Evolutionary conservation across 2,329 filamentous ascomycete genomes (phyloP).

Genomic region (Colletotrichum sidae): DNA sequence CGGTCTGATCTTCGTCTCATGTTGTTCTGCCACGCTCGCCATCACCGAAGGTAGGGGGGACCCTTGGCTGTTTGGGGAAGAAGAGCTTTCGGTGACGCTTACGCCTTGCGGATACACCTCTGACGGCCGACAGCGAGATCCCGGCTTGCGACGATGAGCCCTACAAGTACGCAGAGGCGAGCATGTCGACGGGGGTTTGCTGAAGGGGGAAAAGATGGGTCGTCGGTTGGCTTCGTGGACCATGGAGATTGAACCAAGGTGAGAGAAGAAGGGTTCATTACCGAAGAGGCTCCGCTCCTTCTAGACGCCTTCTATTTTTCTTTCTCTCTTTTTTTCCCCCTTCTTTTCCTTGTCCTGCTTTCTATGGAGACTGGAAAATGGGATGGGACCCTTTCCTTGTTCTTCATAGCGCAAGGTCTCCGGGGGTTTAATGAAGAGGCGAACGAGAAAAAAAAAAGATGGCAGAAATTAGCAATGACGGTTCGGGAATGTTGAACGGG

Average conservation of each 20-base stretch:
- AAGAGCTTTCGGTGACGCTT: not conserved
- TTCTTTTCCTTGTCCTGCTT: too few species aligned
- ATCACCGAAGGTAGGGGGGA: conserved; percentile 8
- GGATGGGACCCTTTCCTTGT: not conserved
- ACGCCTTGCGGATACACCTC: not conserved
- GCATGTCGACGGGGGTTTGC: not conserved
- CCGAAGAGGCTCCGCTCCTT: conserved; percentile 21
- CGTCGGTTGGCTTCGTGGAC: too few species aligned
- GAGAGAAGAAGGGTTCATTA: too few species aligned
- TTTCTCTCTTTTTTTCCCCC: not conserved
- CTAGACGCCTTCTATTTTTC: conserved; percentile 18
- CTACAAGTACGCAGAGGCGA: not conserved
- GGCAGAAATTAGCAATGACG: not conserved
- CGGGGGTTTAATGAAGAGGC: not conserved
- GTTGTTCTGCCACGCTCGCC: conserved; percentile 23
- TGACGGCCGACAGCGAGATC: conserved; percentile 22
- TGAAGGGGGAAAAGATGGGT: too few species aligned
- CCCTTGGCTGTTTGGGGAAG: not conserved
- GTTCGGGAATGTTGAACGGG: not conserved
- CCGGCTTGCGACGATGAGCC: conserved; percentile 14
- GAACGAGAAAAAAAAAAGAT: not conserved
- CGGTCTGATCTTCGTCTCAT: conserved; percentile 35
- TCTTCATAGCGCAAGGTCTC: conserved; percentile 1
- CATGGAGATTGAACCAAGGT: too few species aligned
- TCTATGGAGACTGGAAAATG: not conserved